Evolutionary conservation across 768 basidiomycete species (phyloP), one percentile per base, ranked within the genome.

Genomic region (Coprinopsis marcescibilis): DNA sequence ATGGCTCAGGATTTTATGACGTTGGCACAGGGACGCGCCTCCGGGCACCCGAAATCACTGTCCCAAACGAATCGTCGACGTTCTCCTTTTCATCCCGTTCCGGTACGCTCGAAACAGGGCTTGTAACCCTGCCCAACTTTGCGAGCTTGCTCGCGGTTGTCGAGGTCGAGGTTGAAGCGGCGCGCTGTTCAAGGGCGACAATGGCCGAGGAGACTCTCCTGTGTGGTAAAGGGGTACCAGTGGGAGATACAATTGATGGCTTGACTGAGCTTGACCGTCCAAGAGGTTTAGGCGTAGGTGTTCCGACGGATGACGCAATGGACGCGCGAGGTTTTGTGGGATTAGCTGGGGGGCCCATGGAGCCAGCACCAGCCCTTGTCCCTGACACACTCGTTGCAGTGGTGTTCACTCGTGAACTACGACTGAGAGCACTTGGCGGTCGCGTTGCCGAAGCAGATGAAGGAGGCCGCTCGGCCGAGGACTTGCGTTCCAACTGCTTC

Each of bases 1-100:
- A 36, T 25, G 41, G 47, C 57, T 42, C 55, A 23, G 7, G 8
- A 27, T 4, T 43, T 29, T 32, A 32, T 8, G n/a, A 30, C 4
- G 34, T 35, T 21, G 48, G 48, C 11, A 49, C 48, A 34, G 35
- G 11, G 43, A 55, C 67, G 46, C 63, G 62, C 51, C 62, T 59
- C 49, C 57, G 60, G 6, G 59, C n/a, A 20, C 40, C 42, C 3
- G 17, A 3, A 20, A 19, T 35, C 27, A 53, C 27, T 38, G 21
- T 38, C 30, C 25, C 48, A n/a, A 44, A n/a, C 26, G 33, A 51
- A 14, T 50, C 55, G 40, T 68, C 66, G 45, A 76, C 58, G 52
- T 83, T 83, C 64, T 82, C 80, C 64, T 82, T 83, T 57, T 82
- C 80, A 44, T 75, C 72, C 26, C 63, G 55, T 59, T 76, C 74